These are phyloP conservation scores for Claviceps fusiformis DNA, from an alignment of 2,329 filamentous ascomycete species.

Conservation along the genomic window DNA sequence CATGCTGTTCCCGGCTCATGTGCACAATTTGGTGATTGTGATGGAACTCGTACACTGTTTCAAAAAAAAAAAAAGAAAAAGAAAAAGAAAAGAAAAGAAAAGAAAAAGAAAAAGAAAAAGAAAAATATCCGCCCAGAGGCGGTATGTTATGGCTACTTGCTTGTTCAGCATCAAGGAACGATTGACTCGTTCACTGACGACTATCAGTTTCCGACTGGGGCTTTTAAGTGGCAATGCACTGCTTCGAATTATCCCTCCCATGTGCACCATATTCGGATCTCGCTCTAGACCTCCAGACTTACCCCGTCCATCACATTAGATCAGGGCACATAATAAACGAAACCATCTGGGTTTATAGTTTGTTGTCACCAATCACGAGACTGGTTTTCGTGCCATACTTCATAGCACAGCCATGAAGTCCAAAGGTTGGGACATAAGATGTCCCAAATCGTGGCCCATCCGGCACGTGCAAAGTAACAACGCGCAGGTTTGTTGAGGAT, in stretches of 20 bases:
- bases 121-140: not conserved
- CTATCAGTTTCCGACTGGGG: too few relatives aligned
- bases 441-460: too few relatives aligned
- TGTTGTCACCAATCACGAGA: not conserved
- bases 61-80: not conserved
- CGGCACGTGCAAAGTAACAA: too few relatives aligned
- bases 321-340: not conserved
- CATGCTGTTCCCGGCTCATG: not conserved
- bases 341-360: not conserved
- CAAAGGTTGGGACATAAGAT: too few relatives aligned
- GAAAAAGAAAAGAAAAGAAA: not conserved
- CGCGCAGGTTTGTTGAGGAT: too few relatives aligned
- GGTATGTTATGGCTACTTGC: not conserved
- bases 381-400: too few relatives aligned
- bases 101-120: not conserved
- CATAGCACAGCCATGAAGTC: not conserved
- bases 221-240: too few relatives aligned
- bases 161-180: constrained; percentile 1
- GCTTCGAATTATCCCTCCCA: too few relatives aligned
- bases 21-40: not conserved
- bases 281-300: not conserved
- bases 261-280: not conserved
- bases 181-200: too few relatives aligned
- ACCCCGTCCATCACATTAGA: not conserved
- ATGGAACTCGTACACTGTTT: constrained; percentile 4